Conservation (phyloP, 345 rosid genomes). For the Clausena lansium region DNA sequence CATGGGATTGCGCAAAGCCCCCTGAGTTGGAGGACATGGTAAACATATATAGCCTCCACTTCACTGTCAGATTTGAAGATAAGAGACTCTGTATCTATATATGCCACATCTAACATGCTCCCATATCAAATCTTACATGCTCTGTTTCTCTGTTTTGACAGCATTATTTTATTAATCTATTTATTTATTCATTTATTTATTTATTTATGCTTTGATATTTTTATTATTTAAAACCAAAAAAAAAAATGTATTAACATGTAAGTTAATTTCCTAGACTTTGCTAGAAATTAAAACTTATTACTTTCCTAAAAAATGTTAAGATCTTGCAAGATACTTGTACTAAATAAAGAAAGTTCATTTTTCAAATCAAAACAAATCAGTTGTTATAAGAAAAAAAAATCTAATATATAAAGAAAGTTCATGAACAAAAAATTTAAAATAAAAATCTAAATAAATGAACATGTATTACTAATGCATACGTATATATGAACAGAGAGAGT, state of each 20-base stretch:
- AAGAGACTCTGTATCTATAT: too few species aligned
- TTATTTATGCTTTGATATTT: too few species aligned
- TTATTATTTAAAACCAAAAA: too few species aligned
- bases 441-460: too few species aligned
- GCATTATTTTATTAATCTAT: background rate
- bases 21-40: background rate
- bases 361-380: too few species aligned
- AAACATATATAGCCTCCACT: background rate
- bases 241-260: too few species aligned
- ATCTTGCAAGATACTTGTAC: background rate
- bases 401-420: too few species aligned
- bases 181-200: background rate
- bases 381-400: too few species aligned
- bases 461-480: background rate
- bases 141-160: background rate
- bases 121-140: background rate
- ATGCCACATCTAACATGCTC: background rate
- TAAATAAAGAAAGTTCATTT: too few species aligned
- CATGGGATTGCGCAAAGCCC: background rate
- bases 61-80: background rate
- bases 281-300: background rate
- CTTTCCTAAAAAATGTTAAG: background rate
- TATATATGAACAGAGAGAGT: background rate
- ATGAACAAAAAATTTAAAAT: too few species aligned
- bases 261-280: too few species aligned